phyloP scores from a whole-genome alignment of 352 stramenopile species.

The Blastocystis sp. region DNA sequence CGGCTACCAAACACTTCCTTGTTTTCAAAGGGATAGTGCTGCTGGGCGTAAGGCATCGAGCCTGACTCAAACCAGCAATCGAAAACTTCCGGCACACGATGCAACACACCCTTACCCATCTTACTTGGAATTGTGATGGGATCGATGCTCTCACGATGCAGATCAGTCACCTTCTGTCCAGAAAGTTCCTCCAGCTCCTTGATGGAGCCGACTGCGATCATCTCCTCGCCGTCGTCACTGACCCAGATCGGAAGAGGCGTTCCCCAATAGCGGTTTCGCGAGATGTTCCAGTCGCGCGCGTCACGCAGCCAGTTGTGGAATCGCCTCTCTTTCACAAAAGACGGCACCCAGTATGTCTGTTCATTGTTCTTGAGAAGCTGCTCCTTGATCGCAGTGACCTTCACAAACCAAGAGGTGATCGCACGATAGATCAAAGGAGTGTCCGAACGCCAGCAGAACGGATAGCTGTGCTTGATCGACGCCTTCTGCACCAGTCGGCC shows the following conservation, averaged over 20 bases:
- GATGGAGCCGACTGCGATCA: slow-evolving; percentile 91
- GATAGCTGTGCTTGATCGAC: slow-evolving; percentile 93
- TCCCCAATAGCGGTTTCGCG: slow-evolving; percentile 94
- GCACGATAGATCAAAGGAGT: slow-evolving; percentile 99
- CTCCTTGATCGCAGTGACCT: slow-evolving; percentile 93
- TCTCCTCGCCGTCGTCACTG: slow-evolving; percentile 90
- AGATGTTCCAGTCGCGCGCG: slow-evolving; percentile 97
- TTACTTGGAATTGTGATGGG: slow-evolving; percentile 92
- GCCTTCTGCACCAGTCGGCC: slow-evolving; percentile 91
- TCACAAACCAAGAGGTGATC: slow-evolving; percentile 97
- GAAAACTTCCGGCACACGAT: slow-evolving; percentile 84
- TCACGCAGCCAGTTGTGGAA: slow-evolving; percentile 99
- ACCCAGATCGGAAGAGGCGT: slow-evolving; percentile 97
- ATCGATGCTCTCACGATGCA: slow-evolving; percentile 97
- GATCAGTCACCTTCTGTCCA: slow-evolving; percentile 79
- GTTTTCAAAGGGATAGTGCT: slow-evolving; percentile 99
- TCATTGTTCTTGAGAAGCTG: slow-evolving; percentile 81
- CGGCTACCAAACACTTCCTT: slow-evolving; percentile 72
- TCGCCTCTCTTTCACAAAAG: slow-evolving; percentile 91
- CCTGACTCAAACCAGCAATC: slow-evolving; percentile 99
- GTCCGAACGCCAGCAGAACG: slow-evolving; percentile 98
- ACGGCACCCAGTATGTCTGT: slow-evolving; percentile 79
- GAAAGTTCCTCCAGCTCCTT: slow-evolving; percentile 87
- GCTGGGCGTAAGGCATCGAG: slow-evolving; percentile 97
- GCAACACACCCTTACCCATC: slow-evolving; percentile 72